Evolutionary conservation across 2,329 filamentous ascomycete genomes (phyloP), one percentile per base, ranked within the genome.

Genomic region (Aspergillus neotritici): DNA sequence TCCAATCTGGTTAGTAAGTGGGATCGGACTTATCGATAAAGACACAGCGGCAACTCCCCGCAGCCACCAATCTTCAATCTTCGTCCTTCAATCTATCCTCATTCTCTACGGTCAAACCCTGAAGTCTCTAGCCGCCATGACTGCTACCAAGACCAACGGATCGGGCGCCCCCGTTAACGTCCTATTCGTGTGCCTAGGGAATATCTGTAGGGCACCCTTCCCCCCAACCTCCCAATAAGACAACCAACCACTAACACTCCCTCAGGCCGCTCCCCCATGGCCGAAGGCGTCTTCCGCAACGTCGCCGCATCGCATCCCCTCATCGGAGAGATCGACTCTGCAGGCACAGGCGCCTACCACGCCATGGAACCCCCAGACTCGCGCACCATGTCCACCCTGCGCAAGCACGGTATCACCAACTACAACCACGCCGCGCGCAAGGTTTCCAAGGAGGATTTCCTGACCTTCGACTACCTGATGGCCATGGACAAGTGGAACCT

Each of bases 141-240:
- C 59, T 3, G 40, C 52, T 16, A 43, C 45, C 31, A 40, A 49
- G n/a, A 38, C 34, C 2, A 29, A 44, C 17, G 42, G 55, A 2
- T 38, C 52, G 12, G 37, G 28, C 33, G 46, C 46, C 21, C 57
- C 60, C 30, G 61, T 87, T 42, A 89, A 84, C 2, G 85, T 97
- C 31, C 79, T 97, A 40, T 97, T 97, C 63, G 91, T 97, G 56
- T 98, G 93, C 69, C 77, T 97, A 29, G 93, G 93, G 65, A 98
- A 98, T 68, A 97, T 97, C 61, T 98, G 89, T 78, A 60, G 40
- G 65, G 48, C 13, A 13, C 36, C 46, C 40, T 43, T 13, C 43
- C 40, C 34, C 34, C 11, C 40, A 34, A 15, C 13, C n/a, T 21
- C 34, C 39, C 33, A 40, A 37, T 30, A 28, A 39, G 25, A 28